phyloP scores from a whole-genome alignment of 2,329 filamentous ascomycete species.

The Aspergillus uvarum region DNA sequence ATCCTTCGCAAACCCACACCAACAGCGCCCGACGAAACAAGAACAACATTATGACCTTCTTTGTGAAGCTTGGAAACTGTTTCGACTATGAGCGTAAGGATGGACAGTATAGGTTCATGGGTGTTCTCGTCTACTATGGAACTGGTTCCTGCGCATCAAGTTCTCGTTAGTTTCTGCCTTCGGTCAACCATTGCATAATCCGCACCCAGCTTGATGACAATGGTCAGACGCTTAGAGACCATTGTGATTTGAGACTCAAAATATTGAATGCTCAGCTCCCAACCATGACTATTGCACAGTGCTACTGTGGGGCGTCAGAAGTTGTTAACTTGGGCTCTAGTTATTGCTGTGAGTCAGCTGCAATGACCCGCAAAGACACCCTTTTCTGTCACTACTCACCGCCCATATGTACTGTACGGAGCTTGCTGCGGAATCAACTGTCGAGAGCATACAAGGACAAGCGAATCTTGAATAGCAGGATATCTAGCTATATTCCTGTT shows the following conservation, averaged over 20 bases:
- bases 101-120: slow-evolving; percentile 88
- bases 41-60: slow-evolving; percentile 90
- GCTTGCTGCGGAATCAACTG: slow-evolving; percentile 15
- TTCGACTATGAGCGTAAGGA: slow-evolving; percentile 88
- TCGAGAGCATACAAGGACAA: not conserved
- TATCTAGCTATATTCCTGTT: not conserved
- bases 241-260: slow-evolving; percentile 21
- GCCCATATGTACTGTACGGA: not conserved
- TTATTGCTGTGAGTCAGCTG: not conserved
- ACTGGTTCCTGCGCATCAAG: slow-evolving; percentile 72
- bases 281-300: not conserved
- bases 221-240: slow-evolving; percentile 31
- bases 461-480: not conserved
- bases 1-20: slow-evolving; percentile 89
- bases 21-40: slow-evolving; percentile 96
- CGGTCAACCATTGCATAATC: slow-evolving; percentile 20
- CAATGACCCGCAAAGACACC: not conserved
- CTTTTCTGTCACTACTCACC: not conserved
- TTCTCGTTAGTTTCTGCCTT: slow-evolving; percentile 16
- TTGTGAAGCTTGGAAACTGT: slow-evolving; percentile 83
- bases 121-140: slow-evolving; percentile 98
- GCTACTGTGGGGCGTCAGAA: not conserved
- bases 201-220: slow-evolving; percentile 44
- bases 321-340: not conserved
- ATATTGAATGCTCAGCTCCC: not conserved